Evolutionary conservation across 345 rosid genomes (phyloP).

Genomic region (Balakata baccata): DNA sequence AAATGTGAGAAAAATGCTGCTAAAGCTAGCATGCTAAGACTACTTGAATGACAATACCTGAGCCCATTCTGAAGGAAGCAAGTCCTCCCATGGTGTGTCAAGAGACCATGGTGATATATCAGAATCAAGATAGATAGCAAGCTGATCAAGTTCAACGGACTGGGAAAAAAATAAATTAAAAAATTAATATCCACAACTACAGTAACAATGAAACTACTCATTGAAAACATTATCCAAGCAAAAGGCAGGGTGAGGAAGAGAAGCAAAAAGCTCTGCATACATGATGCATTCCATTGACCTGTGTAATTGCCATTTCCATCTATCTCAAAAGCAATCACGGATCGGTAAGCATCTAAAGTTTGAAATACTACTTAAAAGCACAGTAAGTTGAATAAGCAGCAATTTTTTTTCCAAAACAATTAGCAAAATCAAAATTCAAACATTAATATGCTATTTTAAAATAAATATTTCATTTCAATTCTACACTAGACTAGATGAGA

Average conservation of each 20-base stretch:
- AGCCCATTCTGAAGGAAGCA: constrained; percentile 88
- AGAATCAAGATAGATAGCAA: constrained; percentile 91
- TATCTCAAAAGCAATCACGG: constrained; percentile 3
- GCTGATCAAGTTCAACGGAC: constrained; percentile 88
- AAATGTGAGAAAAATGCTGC: neutral
- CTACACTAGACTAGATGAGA: constrained; percentile 1
- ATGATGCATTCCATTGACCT: neutral
- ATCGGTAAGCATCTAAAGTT: neutral
- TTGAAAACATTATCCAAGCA: neutral
- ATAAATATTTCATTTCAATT: neutral
- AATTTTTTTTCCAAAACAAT: neutral
- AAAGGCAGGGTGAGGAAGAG: neutral
- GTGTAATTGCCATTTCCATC: neutral
- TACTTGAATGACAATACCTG: constrained; percentile 47
- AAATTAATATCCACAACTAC: constrained; percentile 17
- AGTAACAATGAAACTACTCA: neutral
- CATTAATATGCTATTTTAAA: neutral
- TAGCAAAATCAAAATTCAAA: constrained; percentile 1
- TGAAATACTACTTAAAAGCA: neutral
- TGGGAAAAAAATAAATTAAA: constrained; percentile 31
- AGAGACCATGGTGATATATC: constrained; percentile 82
- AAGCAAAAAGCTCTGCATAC: neutral
- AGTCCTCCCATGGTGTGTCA: constrained; percentile 77
- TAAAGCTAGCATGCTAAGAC: constrained; percentile 6
- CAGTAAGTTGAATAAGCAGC: neutral